Evolutionary conservation across 495 filamentous ascomycete species (phyloP).

Genomic region (Pseudevernia furfuracea): DNA sequence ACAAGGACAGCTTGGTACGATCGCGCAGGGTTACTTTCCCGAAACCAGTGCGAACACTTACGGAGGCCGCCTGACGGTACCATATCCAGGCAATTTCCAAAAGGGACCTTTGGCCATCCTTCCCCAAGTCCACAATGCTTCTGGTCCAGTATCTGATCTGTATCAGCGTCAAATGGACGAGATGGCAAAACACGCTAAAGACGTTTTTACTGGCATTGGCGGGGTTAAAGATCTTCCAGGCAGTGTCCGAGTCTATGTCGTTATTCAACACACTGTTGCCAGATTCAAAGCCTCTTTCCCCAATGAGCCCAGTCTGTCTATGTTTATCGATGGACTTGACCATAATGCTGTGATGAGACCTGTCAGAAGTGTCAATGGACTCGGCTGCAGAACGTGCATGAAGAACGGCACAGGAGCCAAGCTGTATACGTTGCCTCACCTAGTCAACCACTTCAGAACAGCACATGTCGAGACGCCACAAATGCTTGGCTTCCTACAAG

Average conservation of each 20-base stretch:
- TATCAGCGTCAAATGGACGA: slow-evolving; percentile 51
- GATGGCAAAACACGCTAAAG: slow-evolving; percentile 49
- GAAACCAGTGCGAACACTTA: slow-evolving; percentile 9
- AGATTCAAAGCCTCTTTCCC: slow-evolving; percentile 48
- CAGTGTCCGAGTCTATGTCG: slow-evolving; percentile 53
- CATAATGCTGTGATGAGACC: slow-evolving; percentile 57
- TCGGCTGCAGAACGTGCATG: slow-evolving; percentile 56
- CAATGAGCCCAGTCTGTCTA: slow-evolving; percentile 46
- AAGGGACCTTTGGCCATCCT: slow-evolving; percentile 3
- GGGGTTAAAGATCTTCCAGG: slow-evolving; percentile 55
- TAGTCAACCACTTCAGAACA: slow-evolving; percentile 61
- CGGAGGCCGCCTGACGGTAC: background rate
- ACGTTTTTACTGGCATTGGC: slow-evolving; percentile 54
- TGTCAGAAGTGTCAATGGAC: slow-evolving; percentile 56
- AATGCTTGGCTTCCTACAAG: slow-evolving; percentile 16
- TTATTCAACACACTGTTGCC: slow-evolving; percentile 53
- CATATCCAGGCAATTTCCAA: slow-evolving; percentile 15
- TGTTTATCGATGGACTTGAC: slow-evolving; percentile 61
- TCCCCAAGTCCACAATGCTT: slow-evolving; percentile 11
- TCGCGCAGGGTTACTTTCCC: slow-evolving; percentile 6
- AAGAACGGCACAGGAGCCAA: slow-evolving; percentile 35
- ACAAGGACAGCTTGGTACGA: slow-evolving; percentile 8
- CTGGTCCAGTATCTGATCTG: slow-evolving; percentile 27
- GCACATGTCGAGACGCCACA: slow-evolving; percentile 41
- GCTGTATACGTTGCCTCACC: slow-evolving; percentile 51